phyloP scores from a whole-genome alignment of 192 early-diverging fungal genomes.

The Coemansia sp. region DNA sequence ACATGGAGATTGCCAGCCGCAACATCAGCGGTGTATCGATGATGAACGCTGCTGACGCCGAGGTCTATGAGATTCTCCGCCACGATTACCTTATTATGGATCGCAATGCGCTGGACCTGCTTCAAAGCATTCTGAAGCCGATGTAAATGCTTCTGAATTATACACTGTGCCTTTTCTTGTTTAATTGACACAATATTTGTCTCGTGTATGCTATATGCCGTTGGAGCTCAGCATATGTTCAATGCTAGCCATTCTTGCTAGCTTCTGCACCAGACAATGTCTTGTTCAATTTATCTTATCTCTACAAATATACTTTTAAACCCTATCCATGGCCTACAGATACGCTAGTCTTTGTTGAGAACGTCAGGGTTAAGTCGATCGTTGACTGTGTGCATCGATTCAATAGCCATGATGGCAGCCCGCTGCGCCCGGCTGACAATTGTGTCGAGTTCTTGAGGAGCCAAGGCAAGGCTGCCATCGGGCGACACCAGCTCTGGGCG shows the following conservation, averaged over 20 bases:
- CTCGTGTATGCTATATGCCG: no score
- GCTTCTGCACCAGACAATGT: neutral
- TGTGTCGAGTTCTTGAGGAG: constrained; percentile 13
- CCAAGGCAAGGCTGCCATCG: constrained; percentile 9
- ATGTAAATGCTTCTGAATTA: constrained; percentile 15
- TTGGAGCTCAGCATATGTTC: neutral
- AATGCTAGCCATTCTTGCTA: neutral
- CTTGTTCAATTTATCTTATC: no score
- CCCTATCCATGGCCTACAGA: no score
- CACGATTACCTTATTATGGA: constrained; percentile 69
- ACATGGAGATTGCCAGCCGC: constrained; percentile 60
- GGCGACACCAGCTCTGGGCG: neutral
- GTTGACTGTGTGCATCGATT: constrained; percentile 33
- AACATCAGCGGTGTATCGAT: constrained; percentile 63
- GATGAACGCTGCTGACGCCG: constrained; percentile 61
- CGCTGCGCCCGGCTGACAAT: constrained; percentile 36
- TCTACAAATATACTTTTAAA: no score
- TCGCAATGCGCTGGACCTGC: constrained; percentile 60
- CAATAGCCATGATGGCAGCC: constrained; percentile 39
- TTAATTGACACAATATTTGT: neutral
- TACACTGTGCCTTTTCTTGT: neutral
- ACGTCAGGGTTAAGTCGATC: constrained; percentile 19
- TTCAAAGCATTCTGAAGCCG: constrained; percentile 58
- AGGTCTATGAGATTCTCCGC: constrained; percentile 68
- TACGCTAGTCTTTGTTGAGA: constrained; percentile 7